Percentiles rank a stretch among this genome's conserved stretches.
Conservation (phyloP, 176 grass and related monocot genomes). For the Secale cereale region DNA sequence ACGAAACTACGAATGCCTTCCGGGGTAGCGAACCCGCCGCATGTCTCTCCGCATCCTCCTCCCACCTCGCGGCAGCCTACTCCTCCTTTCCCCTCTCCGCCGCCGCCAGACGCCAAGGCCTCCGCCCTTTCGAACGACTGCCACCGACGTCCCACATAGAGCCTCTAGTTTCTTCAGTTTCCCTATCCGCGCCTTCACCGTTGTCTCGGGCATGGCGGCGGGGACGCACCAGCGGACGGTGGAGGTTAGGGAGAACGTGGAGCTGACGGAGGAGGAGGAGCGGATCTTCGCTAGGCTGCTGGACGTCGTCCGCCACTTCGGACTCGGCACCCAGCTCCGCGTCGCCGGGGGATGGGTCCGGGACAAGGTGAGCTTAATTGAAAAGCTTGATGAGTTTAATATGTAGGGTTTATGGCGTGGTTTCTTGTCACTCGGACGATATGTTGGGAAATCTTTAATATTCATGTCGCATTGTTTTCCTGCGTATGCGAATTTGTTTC, state of each 20-base stretch:
- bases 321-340: slow-evolving; percentile 58
- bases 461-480: background rate
- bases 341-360: slow-evolving; percentile 58
- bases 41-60: slow-evolving; percentile 31
- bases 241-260: slow-evolving; percentile 58
- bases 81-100: slow-evolving; percentile 1
- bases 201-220: slow-evolving; percentile 15
- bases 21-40: slow-evolving; percentile 1
- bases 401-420: background rate
- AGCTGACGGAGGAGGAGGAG: slow-evolving; percentile 72
- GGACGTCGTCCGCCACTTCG: slow-evolving; percentile 71
- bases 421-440: background rate
- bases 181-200: background rate
- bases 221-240: slow-evolving; percentile 8
- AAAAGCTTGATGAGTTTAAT: background rate
- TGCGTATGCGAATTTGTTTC: background rate
- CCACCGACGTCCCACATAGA: background rate
- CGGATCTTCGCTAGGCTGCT: slow-evolving; percentile 67
- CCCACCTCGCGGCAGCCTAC: slow-evolving; percentile 15
- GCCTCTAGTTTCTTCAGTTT: background rate
- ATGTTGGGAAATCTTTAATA: background rate
- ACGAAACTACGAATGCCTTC: background rate
- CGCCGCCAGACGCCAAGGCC: background rate
- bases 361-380: slow-evolving; percentile 39
- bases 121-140: background rate